Evolutionary conservation across 192 early-diverging fungal species (phyloP), one percentile per base, ranked within the genome.

Genomic region (Backusella mclennaniae): DNA sequence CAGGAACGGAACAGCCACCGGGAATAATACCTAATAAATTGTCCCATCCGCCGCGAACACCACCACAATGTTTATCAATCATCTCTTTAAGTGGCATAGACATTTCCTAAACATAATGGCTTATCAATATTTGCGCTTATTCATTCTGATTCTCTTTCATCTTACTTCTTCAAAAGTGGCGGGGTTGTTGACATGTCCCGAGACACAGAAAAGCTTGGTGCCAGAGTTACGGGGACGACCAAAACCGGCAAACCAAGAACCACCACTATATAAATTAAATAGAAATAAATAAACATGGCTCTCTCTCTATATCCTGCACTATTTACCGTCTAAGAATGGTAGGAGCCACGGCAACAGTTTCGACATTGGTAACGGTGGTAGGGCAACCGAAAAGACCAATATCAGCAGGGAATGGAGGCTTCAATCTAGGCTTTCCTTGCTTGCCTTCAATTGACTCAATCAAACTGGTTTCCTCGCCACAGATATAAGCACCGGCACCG

Each of bases 321-420:
- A 33, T 39, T 66, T 70, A 78, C 73, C 78, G 75, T 73, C 81
- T 71, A 35, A 83, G 89, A 79, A 99, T 99, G 35, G 96, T 97
- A 23, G 97, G 97, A 26, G 97, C 96, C 11, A 96, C 97, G 23
- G 97, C 95, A n/a, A 99, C 94, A 66, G 97, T 99, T 84, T 99
- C 97, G 38, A 99, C 97, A 79, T 99, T 99, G 38, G 96, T 92
- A n/a, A 99, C 97, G n/a, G 97, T 99, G 17, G 97, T 98, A 23
- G 97, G 97, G 87, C 97, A 99, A 35, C 97, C 97, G 76, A 99
- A 99, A 49, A 99, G 89, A 74, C 97, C 97, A 12, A 96, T 94
- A 81, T 99, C 96, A 76, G 97, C 97, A 36, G 97, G 97, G 92
- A 99, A 99, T 69, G 97, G 97, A 49, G 97, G 97, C 93, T 99